Base-by-base conservation (phyloP, 2,329 filamentous ascomycete species). In the Falciphora oryzae region DNA sequence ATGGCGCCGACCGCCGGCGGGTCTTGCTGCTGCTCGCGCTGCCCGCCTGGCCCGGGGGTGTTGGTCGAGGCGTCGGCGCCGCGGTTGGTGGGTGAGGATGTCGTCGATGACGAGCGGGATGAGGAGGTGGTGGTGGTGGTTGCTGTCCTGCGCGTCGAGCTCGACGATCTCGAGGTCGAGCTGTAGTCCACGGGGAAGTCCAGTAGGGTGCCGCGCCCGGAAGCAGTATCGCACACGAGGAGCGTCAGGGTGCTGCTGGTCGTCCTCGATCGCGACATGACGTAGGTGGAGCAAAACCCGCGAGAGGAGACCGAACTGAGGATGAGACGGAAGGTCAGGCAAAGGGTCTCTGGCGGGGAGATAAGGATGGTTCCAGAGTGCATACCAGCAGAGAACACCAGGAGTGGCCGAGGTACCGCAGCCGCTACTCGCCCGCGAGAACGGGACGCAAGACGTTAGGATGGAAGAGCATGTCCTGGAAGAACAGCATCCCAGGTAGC, bases 1-100 rank as follows among this genome's bases (percentile, higher is more conserved):
- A 98, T 97, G 38, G 91, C 91, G 59, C 93, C 93, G 2, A 89
- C 80, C 70, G 92, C 92, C 6, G 44, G 6, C 44, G 18, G 22
- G 44, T 22, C 22, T 25, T 53, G 44, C 44, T 53, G 44, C 44
- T 53, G 44, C 44, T 53, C 44, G 22, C 44, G 22, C 22, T 53
- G 18, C 44, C 44, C 31, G 29, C 27, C 58, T 7, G 14, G 28
- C 5, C 13, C 10, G 5, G 28, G 28, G 58, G 58, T 60, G 28
- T 8, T 25, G 28, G 58, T 60, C 4, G 58, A 35, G 31, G 58
- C 28, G 58, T 6, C 58, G 18, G 25, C 11, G 16, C 4, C 57
- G 57, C 16, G 27, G n/a, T 28, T 29, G 57, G 57, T 58, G 14
- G 11, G 25, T 11, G 57, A 28, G 27, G 27, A 7, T 29, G 25